Evolutionary conservation across 352 stramenopile species (phyloP).

Genomic region (Phytophthora idaei): DNA sequence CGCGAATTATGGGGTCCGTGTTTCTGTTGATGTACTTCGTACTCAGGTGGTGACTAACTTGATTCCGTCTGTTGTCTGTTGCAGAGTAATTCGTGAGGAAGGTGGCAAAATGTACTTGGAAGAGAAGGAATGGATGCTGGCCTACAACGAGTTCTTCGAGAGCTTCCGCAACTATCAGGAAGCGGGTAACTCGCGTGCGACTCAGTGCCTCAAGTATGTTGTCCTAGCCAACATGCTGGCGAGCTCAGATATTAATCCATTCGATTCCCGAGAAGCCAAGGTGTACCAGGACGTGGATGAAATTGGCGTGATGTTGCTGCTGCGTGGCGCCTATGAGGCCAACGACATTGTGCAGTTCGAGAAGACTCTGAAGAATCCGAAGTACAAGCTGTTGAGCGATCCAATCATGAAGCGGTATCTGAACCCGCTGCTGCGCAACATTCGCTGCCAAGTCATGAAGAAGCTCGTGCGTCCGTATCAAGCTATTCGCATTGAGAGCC

Average conservation of each 20-base stretch:
- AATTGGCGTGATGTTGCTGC: constrained; percentile 76
- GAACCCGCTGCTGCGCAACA: constrained; percentile 92
- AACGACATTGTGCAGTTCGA: constrained; percentile 96
- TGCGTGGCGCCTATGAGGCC: constrained; percentile 72
- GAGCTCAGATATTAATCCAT: constrained; percentile 94
- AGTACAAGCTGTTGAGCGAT: constrained; percentile 92
- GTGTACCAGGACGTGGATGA: constrained; percentile 87
- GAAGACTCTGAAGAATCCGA: constrained; percentile 89
- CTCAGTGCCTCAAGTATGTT: constrained; percentile 93
- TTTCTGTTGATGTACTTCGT: background rate
- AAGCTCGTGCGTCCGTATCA: constrained; percentile 92
- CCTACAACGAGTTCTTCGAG: constrained; percentile 95
- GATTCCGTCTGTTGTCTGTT: constrained; percentile 6
- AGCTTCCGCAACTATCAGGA: constrained; percentile 94
- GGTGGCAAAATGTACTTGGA: constrained; percentile 95
- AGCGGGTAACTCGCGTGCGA: constrained; percentile 86
- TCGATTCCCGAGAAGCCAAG: constrained; percentile 93
- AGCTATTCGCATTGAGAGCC: constrained; percentile 85
- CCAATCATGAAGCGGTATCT: constrained; percentile 93
- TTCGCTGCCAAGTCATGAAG: constrained; percentile 93
- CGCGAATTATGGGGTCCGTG: constrained; percentile 89
- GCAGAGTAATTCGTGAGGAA: constrained; percentile 88
- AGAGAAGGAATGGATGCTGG: constrained; percentile 87
- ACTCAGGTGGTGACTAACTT: constrained; percentile 12
- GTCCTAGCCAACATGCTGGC: constrained; percentile 94